These are phyloP conservation scores for Albophoma yamanashiensis DNA, from an alignment of 2,329 filamentous ascomycete genomes.

Conservation along the genomic window DNA sequence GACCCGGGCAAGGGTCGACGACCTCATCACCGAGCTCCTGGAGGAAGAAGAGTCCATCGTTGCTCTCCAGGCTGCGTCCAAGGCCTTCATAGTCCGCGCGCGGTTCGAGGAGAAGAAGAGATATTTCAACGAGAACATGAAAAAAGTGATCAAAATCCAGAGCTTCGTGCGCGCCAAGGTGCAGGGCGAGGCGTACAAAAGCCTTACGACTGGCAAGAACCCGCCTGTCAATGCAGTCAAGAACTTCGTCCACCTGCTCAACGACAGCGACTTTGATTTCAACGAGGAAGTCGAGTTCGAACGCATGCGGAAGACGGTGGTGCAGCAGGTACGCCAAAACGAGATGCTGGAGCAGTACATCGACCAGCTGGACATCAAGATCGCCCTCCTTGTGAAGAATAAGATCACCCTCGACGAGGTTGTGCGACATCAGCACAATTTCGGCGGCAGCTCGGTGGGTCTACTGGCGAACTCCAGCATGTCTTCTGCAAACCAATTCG, in stretches of 20 bases:
- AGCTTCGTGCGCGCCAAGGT: slow-evolving; percentile 92
- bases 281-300: slow-evolving; percentile 98
- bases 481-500: slow-evolving; percentile 81
- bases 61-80: slow-evolving; percentile 63
- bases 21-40: slow-evolving; percentile 66
- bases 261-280: slow-evolving; percentile 98
- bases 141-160: slow-evolving; percentile 97
- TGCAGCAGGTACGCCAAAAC: slow-evolving; percentile 94
- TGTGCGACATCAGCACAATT: slow-evolving; percentile 92
- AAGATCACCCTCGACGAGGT: slow-evolving; percentile 98
- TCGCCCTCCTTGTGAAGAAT: slow-evolving; percentile 95
- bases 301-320: slow-evolving; percentile 84
- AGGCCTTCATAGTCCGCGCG: slow-evolving; percentile 62
- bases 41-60: slow-evolving; percentile 69
- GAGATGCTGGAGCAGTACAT: slow-evolving; percentile 97
- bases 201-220: slow-evolving; percentile 89
- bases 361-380: slow-evolving; percentile 97
- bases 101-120: slow-evolving; percentile 76
- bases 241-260: slow-evolving; percentile 94
- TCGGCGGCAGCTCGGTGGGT: slow-evolving; percentile 77
- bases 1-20: slow-evolving; percentile 61
- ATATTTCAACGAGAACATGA: slow-evolving; percentile 94
- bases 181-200: slow-evolving; percentile 97
- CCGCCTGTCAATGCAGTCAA: slow-evolving; percentile 94
- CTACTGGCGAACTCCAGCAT: slow-evolving; percentile 84